phyloP scores from a whole-genome alignment of 2,329 filamentous ascomycete species.

The Diaporthe destruens region DNA sequence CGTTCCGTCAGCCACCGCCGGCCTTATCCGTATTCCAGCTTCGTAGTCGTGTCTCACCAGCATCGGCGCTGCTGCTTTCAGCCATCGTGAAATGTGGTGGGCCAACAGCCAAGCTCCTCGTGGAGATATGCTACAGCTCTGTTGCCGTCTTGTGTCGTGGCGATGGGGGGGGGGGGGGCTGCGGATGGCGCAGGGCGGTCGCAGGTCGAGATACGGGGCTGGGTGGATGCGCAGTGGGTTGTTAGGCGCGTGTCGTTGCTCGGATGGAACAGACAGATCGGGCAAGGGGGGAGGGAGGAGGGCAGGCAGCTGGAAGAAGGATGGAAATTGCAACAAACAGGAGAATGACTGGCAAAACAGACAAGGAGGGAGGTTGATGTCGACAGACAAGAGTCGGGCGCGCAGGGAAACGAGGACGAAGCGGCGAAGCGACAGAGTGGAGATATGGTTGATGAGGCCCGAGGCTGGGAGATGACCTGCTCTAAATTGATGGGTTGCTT shows the following conservation, averaged over 20 bases:
- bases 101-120: constrained; percentile 6
- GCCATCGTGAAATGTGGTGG: constrained; percentile 34
- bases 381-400: constrained; percentile 3
- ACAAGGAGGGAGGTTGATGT: constrained; percentile 17
- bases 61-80: constrained; percentile 41
- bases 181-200: constrained; percentile 17
- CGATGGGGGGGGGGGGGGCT: background rate
- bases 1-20: background rate
- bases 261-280: constrained; percentile 7
- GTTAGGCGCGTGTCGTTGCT: background rate
- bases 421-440: constrained; percentile 24
- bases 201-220: background rate
- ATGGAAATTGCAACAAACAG: background rate
- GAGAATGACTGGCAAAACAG: constrained; percentile 17
- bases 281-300: background rate
- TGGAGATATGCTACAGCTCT: background rate
- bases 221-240: constrained; percentile 2
- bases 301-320: background rate
- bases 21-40: background rate
- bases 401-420: constrained; percentile 23
- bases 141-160: background rate
- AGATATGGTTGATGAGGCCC: constrained; percentile 27
- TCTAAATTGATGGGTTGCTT: constrained; percentile 30
- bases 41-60: constrained; percentile 32
- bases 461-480: constrained; percentile 37